Conservation (phyloP, 331 rosid genomes). For the Pyrus hybrid region DNA sequence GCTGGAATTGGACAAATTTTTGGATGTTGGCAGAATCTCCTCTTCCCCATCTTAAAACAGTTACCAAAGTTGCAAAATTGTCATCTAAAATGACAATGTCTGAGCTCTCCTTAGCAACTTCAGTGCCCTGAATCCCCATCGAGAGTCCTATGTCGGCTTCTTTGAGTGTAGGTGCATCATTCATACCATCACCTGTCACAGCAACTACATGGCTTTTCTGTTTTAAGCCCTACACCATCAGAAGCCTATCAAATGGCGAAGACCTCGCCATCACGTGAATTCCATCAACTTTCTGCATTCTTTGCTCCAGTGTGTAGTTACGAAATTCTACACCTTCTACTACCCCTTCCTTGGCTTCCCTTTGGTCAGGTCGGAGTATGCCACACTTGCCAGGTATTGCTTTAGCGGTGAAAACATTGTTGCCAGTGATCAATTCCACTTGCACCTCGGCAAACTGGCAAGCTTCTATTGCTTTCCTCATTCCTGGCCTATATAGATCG, state of each 20-base stretch:
- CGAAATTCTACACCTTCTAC: slow-evolving; percentile 27
- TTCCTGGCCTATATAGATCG: slow-evolving; percentile 20
- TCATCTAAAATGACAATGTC: slow-evolving; percentile 29
- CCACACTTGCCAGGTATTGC: slow-evolving; percentile 27
- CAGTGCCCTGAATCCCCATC: slow-evolving; percentile 27
- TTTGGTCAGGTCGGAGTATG: slow-evolving; percentile 1
- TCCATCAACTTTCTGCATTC: slow-evolving; percentile 20
- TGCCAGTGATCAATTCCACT: slow-evolving; percentile 21
- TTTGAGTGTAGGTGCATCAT: slow-evolving; percentile 22
- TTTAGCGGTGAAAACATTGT: slow-evolving; percentile 25
- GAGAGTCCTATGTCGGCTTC: slow-evolving; percentile 33
- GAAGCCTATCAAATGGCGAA: slow-evolving; percentile 24
- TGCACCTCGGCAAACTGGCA: slow-evolving; percentile 13
- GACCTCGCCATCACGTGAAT: slow-evolving; percentile 31
- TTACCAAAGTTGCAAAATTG: slow-evolving; percentile 19
- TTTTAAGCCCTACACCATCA: slow-evolving; percentile 29
- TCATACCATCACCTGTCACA: slow-evolving; percentile 23
- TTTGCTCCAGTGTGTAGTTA: slow-evolving; percentile 15
- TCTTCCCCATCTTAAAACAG: slow-evolving; percentile 25
- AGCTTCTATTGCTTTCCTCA: slow-evolving; percentile 17
- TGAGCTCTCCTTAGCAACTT: slow-evolving; percentile 23
- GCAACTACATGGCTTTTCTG: slow-evolving; percentile 31
- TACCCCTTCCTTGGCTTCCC: background rate
- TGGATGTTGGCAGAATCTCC: slow-evolving; percentile 23
- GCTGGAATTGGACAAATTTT: slow-evolving; percentile 30